phyloP scores from a whole-genome alignment of 2,329 filamentous ascomycete species.

The Emericellopsis cladophorae region DNA sequence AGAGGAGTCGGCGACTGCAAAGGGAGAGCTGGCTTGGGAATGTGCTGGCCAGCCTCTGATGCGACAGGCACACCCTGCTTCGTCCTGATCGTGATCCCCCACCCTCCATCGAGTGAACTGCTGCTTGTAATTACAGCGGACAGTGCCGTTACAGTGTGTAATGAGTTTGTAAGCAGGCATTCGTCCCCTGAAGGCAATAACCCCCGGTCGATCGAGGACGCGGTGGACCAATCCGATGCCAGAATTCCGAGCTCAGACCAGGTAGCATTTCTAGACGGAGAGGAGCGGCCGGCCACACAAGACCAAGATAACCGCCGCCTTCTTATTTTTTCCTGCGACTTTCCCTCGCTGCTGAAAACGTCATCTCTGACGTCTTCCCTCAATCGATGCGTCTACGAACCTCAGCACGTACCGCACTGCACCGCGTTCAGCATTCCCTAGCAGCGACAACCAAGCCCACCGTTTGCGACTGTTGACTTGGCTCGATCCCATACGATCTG shows the following conservation, averaged over 20 bases:
- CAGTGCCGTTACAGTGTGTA: neutral
- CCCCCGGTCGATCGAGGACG: neutral
- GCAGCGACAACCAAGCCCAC: neutral
- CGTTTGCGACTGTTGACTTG: neutral
- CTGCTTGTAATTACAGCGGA: too few relatives aligned
- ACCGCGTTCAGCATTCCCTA: neutral
- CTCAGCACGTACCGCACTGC: conserved; percentile 6
- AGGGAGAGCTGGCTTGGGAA: too few relatives aligned
- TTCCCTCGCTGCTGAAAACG: conserved; percentile 22
- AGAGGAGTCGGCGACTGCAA: too few relatives aligned
- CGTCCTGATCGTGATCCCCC: too few relatives aligned
- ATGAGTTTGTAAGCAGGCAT: neutral
- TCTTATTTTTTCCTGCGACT: conserved; percentile 16
- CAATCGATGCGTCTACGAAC: conserved; percentile 22
- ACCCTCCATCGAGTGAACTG: too few relatives aligned
- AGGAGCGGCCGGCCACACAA: conserved; percentile 2
- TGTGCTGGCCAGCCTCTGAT: too few relatives aligned
- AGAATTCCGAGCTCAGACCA: neutral
- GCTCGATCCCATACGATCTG: neutral
- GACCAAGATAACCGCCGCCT: conserved; percentile 10
- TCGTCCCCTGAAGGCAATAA: neutral
- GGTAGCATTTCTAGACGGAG: neutral
- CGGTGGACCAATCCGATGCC: neutral
- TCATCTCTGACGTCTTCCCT: conserved; percentile 34
- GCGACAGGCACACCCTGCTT: too few relatives aligned